A percentile compares a stretch with the other conserved stretches of the same genome.
Conservation (phyloP, 2,329 filamentous ascomycete species). For the Cladorrhinum sp. region DNA sequence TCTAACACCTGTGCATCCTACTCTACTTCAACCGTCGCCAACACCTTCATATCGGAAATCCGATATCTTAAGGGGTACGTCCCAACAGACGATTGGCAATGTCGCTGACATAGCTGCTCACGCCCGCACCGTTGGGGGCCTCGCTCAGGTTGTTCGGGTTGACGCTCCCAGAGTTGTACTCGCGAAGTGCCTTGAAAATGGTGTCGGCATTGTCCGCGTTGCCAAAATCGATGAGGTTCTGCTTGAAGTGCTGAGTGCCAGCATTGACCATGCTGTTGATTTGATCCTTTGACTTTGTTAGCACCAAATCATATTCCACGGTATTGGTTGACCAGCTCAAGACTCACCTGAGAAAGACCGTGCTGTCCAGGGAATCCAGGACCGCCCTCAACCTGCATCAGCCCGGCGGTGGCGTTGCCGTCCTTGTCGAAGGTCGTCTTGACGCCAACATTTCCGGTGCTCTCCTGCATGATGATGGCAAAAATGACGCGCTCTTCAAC, state of each 20-base stretch:
- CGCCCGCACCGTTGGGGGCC: constrained; percentile 34
- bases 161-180: constrained; percentile 41
- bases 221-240: constrained; percentile 29
- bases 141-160: constrained; percentile 36
- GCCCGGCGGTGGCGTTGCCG: constrained; percentile 34
- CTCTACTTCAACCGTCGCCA: too few species aligned
- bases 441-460: constrained; percentile 38
- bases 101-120: constrained; percentile 37
- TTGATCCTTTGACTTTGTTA: constrained; percentile 26
- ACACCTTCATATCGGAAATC: too few species aligned
- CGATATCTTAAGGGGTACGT: constrained; percentile 33
- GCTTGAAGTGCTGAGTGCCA: constrained; percentile 30
- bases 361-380: constrained; percentile 34
- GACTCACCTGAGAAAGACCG: constrained; percentile 31
- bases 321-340: background rate
- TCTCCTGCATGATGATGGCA: constrained; percentile 42
- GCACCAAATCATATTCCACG: too few species aligned
- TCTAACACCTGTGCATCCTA: too few species aligned
- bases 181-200: constrained; percentile 39
- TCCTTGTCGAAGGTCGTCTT: constrained; percentile 35
- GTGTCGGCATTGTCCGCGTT: constrained; percentile 28
- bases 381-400: constrained; percentile 39
- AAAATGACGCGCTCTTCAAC: constrained; percentile 39
- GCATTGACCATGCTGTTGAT: constrained; percentile 35
- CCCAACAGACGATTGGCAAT: constrained; percentile 38